Base-by-base conservation (phyloP, 1,139 yeast species). In the Protomyces lactucae-debilis region DNA sequence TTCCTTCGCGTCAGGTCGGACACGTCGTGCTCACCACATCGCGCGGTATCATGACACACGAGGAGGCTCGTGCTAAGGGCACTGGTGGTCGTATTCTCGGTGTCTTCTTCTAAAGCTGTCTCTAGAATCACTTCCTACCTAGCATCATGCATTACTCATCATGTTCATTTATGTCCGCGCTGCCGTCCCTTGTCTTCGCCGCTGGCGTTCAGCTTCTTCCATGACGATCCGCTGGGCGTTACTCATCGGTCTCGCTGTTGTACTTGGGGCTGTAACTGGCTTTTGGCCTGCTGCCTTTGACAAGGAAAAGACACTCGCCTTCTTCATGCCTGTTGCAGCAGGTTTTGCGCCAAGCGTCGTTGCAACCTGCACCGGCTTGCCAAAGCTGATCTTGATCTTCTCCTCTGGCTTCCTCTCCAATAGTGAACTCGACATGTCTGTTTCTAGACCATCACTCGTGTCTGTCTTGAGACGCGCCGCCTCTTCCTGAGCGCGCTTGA, bases 31-130 rank as follows among this genome's bases (percentile, higher is more conserved):
- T 92, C 77, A 92, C 99, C 79, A 93, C 99, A 74, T 93, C 99
- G 75, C 97, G 98, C 75, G 99, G 99, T 82, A 93, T 93, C 75
- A 91, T 93, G 97, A 98, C 93, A 84, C 99, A 93, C 83, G 99
- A 93, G 83, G 99, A 93, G 84, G 99, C 99, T 75, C 91, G 97
- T 86, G 88, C 98, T 87, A 93, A 93, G 88, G 98, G 93, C 81
- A 98, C 92, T 74, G 90, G 97, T 74, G 98, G 98, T 80, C 92
- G 92, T 83, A 87, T 92, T 77, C 85, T 92, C 77, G 98, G 98
- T 76, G 92, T 88, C 80, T 97, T 92, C 71, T 92, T 92, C 84
- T 90, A 86, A 78, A 53, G 36, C 43, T 28, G 32, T 28, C 32
- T 6, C 32, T 28, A 28, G 32, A 28, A 28, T 28, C 32, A 2